A percentile compares a stretch with the other conserved stretches of the same genome.
Evolutionary conservation across 768 basidiomycete genomes (phyloP).

Genomic region (Leccinum incarnatum): DNA sequence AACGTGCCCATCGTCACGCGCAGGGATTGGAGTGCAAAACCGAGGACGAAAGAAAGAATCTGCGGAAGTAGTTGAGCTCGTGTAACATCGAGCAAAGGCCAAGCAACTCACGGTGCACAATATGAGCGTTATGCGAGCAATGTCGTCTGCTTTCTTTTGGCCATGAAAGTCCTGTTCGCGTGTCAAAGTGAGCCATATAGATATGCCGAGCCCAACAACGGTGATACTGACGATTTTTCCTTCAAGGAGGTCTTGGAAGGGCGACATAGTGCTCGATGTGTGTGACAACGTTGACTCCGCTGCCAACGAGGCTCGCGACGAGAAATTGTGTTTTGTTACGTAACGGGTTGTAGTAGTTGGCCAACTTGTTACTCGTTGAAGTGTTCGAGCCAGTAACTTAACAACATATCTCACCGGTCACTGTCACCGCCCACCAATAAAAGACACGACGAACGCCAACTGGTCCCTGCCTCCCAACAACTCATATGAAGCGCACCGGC

Average conservation of each 20-base stretch:
- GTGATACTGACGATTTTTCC: conserved; percentile 29
- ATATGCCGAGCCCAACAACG: neutral
- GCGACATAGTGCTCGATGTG: conserved; percentile 17
- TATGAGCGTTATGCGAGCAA: conserved; percentile 24
- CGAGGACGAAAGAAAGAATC: conserved; percentile 30
- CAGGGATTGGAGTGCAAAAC: conserved; percentile 30
- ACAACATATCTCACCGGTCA: too few relatives aligned
- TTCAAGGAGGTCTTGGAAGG: conserved; percentile 27
- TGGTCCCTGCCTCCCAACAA: neutral
- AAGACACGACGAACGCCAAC: neutral
- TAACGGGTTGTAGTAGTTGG: conserved; percentile 6
- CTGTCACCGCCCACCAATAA: neutral
- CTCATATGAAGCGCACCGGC: conserved; percentile 23
- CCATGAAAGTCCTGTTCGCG: conserved; percentile 31
- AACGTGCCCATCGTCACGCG: conserved; percentile 25
- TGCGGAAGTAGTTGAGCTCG: conserved; percentile 2
- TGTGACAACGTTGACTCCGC: neutral
- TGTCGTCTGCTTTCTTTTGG: conserved; percentile 25
- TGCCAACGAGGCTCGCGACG: too few relatives aligned
- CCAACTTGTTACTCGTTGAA: neutral
- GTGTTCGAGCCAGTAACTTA: neutral
- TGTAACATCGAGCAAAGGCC: neutral
- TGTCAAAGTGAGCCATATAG: conserved; percentile 13
- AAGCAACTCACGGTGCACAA: conserved; percentile 22
- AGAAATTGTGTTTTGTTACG: conserved; percentile 7